These are phyloP conservation scores for Aspergillus egyptiacus DNA, from an alignment of 495 filamentous ascomycete species.

Conservation along the genomic window DNA sequence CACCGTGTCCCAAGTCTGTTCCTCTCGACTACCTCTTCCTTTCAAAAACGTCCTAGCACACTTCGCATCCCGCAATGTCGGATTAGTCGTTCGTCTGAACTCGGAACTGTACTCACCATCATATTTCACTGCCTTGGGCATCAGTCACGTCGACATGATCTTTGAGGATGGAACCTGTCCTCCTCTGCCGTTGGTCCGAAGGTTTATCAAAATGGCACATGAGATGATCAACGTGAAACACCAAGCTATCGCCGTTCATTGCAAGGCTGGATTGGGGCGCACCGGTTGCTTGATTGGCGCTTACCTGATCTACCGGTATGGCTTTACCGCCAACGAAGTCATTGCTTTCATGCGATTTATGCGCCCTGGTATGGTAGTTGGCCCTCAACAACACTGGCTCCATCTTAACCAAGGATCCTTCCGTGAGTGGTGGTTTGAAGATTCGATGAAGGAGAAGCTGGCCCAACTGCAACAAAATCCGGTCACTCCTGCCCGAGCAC, in stretches of 20 bases:
- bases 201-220: conserved; percentile 92
- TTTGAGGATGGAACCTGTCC: conserved; percentile 98
- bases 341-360: conserved; percentile 99
- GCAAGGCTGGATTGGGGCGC: conserved; percentile 94
- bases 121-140: conserved; percentile 91
- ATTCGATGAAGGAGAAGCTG: conserved; percentile 65
- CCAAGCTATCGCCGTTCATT: conserved; percentile 92
- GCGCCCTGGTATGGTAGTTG: conserved; percentile 98
- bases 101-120: conserved; percentile 91
- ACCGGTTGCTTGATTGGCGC: conserved; percentile 96
- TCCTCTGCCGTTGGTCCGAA: conserved; percentile 71
- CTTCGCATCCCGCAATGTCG: conserved; percentile 79
- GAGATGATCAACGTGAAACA: conserved; percentile 84
- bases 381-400: conserved; percentile 98
- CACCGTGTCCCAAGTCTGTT: conserved; percentile 58
- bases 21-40: conserved; percentile 59
- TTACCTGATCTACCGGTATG: conserved; percentile 94
- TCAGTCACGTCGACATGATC: conserved; percentile 96
- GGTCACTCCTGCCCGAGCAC: conserved; percentile 71
- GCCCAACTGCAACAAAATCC: conserved; percentile 52
- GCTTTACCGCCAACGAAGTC: conserved; percentile 97
- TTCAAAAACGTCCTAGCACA: conserved; percentile 95
- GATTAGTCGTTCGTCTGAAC: conserved; percentile 91
- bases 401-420: conserved; percentile 95
- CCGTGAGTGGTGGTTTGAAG: conserved; percentile 97